Evolutionary conservation across 345 rosid genomes (phyloP).

Genomic region (Sisymbrium irio): DNA sequence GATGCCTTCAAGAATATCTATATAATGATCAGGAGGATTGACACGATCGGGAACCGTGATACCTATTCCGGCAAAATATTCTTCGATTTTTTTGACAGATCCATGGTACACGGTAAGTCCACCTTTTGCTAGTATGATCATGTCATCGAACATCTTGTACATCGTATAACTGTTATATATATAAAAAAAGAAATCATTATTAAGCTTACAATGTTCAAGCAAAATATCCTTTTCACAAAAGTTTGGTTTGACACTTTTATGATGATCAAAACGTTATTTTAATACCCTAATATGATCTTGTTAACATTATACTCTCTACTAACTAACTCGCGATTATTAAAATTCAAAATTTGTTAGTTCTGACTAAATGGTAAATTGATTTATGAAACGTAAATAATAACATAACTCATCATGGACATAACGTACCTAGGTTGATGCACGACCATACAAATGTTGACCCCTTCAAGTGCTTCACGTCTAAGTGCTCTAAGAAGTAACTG

Average conservation of each 20-base stretch:
- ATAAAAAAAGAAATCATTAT: neutral
- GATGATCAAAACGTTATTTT: neutral
- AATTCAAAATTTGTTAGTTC: too few species aligned
- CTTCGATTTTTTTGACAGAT: slow-evolving; percentile 72
- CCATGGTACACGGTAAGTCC: slow-evolving; percentile 83
- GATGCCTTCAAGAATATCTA: slow-evolving; percentile 82
- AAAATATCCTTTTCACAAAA: neutral
- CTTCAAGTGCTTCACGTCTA: slow-evolving; percentile 88
- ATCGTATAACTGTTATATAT: slow-evolving; percentile 51
- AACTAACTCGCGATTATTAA: too few species aligned
- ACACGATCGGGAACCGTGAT: slow-evolving; percentile 78
- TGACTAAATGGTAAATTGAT: too few species aligned
- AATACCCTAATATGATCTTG: neutral
- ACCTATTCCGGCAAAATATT: slow-evolving; percentile 70
- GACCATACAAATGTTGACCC: slow-evolving; percentile 87
- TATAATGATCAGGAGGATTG: slow-evolving; percentile 86
- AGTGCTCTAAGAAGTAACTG: slow-evolving; percentile 77
- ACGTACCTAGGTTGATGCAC: slow-evolving; percentile 80
- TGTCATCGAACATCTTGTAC: slow-evolving; percentile 93
- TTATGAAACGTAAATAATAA: too few species aligned
- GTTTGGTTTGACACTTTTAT: neutral
- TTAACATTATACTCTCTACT: too few species aligned
- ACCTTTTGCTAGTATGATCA: slow-evolving; percentile 86
- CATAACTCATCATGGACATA: too few species aligned
- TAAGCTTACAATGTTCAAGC: neutral